phyloP scores from a whole-genome alignment of 2,329 filamentous ascomycete genomes.

The Diaporthe sp. region DNA sequence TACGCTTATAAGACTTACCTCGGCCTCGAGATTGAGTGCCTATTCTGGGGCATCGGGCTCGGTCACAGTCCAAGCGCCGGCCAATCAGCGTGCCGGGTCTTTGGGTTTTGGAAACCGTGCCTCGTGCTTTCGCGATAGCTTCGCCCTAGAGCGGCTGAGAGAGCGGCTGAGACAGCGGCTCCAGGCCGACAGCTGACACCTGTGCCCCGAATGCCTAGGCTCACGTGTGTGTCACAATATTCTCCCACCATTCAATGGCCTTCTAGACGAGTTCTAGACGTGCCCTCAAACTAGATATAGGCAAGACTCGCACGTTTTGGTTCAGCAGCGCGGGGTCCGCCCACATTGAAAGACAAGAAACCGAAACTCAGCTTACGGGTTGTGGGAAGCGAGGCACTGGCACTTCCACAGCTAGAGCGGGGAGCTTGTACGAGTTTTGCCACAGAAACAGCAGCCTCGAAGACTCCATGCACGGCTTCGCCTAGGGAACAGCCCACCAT shows the following conservation, averaged over 20 bases:
- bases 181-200: conserved; percentile 9
- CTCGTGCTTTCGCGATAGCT: background rate
- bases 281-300: background rate
- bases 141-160: background rate
- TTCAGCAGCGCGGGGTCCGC: background rate
- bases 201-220: background rate
- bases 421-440: background rate
- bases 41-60: background rate
- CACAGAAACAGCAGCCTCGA: background rate
- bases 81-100: background rate
- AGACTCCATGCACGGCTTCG: background rate
- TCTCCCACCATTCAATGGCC: background rate
- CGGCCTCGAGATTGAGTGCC: background rate
- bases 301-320: background rate
- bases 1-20: too few relatives aligned
- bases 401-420: background rate
- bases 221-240: background rate
- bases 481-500: background rate
- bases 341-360: background rate
- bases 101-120: background rate
- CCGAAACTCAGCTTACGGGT: background rate
- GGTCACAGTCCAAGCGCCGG: background rate
- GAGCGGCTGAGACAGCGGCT: background rate
- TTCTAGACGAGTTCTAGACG: background rate
- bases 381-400: background rate